Conservation (phyloP, 2,329 filamentous ascomycete genomes). For the Exserohilum turcica region DNA sequence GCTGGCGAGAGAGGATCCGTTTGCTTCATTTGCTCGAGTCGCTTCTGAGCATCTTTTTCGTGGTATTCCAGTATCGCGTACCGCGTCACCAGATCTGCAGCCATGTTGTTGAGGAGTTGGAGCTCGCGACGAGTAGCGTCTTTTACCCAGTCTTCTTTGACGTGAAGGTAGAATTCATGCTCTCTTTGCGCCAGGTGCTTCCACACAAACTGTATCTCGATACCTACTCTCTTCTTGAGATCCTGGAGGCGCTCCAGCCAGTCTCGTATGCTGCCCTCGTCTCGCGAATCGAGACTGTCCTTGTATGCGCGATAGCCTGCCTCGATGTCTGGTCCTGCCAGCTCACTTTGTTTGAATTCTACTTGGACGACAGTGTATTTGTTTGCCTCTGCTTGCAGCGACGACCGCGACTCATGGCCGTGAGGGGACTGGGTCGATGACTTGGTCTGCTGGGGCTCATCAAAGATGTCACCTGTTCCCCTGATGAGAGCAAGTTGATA, state of each 20-base stretch:
- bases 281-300: conserved; percentile 11
- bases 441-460: neutral
- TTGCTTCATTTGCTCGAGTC: conserved; percentile 16
- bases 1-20: neutral
- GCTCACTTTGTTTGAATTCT: conserved; percentile 20
- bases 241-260: conserved; percentile 21
- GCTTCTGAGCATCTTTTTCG: conserved; percentile 23
- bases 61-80: conserved; percentile 21
- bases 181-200: conserved; percentile 21
- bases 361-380: conserved; percentile 17
- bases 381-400: neutral
- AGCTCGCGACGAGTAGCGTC: conserved; percentile 20
- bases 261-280: conserved; percentile 17
- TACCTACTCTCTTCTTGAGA: conserved; percentile 8
- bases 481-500: neutral
- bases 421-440: neutral
- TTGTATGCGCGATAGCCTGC: conserved; percentile 20
- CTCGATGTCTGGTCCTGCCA: conserved; percentile 24
- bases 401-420: neutral
- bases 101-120: conserved; percentile 25
- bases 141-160: conserved; percentile 18
- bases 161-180: conserved; percentile 19
- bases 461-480: neutral
- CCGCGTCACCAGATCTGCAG: conserved; percentile 5
- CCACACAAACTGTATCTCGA: conserved; percentile 26